phyloP scores from a whole-genome alignment of 805 yeast genomes.

The Kodamaea laetipori region DNA sequence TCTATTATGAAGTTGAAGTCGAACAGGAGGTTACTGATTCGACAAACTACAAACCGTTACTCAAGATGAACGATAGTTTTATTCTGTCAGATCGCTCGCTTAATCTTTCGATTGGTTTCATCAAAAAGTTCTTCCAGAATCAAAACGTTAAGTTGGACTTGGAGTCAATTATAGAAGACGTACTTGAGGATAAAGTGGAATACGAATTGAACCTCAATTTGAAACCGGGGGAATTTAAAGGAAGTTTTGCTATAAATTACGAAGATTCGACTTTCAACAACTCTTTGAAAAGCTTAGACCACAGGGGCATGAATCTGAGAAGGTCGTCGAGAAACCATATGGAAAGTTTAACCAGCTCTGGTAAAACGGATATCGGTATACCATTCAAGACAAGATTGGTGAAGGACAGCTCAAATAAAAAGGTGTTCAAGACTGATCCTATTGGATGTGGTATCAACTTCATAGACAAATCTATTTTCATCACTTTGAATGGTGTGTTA shows the following conservation, averaged over 20 bases:
- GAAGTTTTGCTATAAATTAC: slow-evolving; percentile 44
- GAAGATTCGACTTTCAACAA: slow-evolving; percentile 43
- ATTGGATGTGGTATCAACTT: slow-evolving; percentile 87
- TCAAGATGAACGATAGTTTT: slow-evolving; percentile 36
- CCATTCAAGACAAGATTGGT: slow-evolving; percentile 32
- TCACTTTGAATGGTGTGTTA: slow-evolving; percentile 77
- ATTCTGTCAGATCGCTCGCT: slow-evolving; percentile 36
- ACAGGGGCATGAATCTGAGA: slow-evolving; percentile 38
- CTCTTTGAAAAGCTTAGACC: slow-evolving; percentile 36
- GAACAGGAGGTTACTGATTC: slow-evolving; percentile 37
- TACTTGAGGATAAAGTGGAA: slow-evolving; percentile 21
- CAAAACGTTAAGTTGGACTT: slow-evolving; percentile 27
- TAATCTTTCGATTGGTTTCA: slow-evolving; percentile 37
- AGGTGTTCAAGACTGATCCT: slow-evolving; percentile 52
- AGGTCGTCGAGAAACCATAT: slow-evolving; percentile 33
- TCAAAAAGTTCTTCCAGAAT: slow-evolving; percentile 27
- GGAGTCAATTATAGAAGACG: slow-evolving; percentile 30
- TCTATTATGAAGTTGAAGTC: slow-evolving; percentile 43
- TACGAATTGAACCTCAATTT: slow-evolving; percentile 29
- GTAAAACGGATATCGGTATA: slow-evolving; percentile 39
- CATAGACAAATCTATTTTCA: slow-evolving; percentile 61
- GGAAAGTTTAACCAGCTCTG: slow-evolving; percentile 29
- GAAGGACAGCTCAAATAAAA: slow-evolving; percentile 35
- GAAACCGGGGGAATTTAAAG: slow-evolving; percentile 44
- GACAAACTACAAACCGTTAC: slow-evolving; percentile 33